Percentiles rank a stretch among this genome's conserved stretches.
Evolutionary conservation across 306 rosid species (phyloP).

Genomic region (Lithocarpus polystachyus): DNA sequence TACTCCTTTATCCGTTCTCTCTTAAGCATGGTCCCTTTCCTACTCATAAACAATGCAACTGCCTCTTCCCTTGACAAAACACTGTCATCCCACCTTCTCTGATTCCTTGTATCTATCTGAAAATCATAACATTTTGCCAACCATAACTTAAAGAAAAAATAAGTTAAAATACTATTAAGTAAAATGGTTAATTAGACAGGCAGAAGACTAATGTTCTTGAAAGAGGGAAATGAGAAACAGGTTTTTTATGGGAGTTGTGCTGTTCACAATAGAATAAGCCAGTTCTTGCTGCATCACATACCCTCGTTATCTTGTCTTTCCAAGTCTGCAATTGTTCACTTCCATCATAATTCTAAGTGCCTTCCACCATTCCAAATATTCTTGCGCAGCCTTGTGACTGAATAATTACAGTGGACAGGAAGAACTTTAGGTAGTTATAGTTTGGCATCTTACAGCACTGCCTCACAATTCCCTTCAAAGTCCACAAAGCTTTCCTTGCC

Average conservation of each 20-base stretch:
- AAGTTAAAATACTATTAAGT: not conserved
- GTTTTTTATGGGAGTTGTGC: not conserved
- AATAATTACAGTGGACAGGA: slow-evolving; percentile 78
- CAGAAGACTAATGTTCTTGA: not conserved
- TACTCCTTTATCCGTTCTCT: slow-evolving; percentile 72
- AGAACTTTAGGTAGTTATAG: slow-evolving; percentile 71
- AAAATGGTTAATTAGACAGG: not conserved
- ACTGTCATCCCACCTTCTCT: slow-evolving; percentile 74
- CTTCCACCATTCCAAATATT: slow-evolving; percentile 53
- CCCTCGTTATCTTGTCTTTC: slow-evolving; percentile 59
- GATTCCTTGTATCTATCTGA: slow-evolving; percentile 66
- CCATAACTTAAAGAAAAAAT: not conserved
- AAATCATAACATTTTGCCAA: slow-evolving; percentile 9
- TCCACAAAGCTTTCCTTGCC: slow-evolving; percentile 86
- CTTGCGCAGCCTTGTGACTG: slow-evolving; percentile 71
- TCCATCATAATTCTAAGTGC: slow-evolving; percentile 17
- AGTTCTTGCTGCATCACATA: slow-evolving; percentile 14
- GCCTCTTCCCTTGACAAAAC: slow-evolving; percentile 61
- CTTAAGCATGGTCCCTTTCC: slow-evolving; percentile 60
- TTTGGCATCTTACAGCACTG: slow-evolving; percentile 87
- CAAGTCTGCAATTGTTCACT: slow-evolving; percentile 38
- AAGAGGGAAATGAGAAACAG: not conserved
- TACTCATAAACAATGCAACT: slow-evolving; percentile 47
- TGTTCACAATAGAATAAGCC: not conserved
- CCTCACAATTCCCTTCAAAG: slow-evolving; percentile 93